Evolutionary conservation across 331 rosid species (phyloP), one percentile per base, ranked within the genome.

Genomic region (Quercus tomentella): DNA sequence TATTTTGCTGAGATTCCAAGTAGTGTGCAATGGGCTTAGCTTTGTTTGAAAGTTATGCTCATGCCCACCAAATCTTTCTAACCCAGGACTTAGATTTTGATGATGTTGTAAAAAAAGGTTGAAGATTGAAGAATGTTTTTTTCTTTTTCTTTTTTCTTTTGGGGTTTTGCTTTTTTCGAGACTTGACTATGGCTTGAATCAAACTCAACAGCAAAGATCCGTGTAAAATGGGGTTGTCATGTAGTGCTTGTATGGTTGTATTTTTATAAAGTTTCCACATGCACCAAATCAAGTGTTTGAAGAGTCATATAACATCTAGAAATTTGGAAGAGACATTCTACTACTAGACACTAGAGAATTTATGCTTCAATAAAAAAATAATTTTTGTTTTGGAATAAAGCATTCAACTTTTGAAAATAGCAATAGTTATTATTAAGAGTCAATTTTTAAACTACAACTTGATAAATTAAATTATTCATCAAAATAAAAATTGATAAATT

Each of bases 11-110:
- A 70, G 25, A 30, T 21, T 54, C 52, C 57, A 68, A 56, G 6
- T 25, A 25, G n/a, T 33, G n/a, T 26, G 31, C 45, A 30, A 11
- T 75, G 70, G 15, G 58, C 12, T 10, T 77, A 18, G 33, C 85
- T 82, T 82, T 21, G 45, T 7, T 18, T n/a, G 51, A 28, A 86
- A 80, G 87, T 60, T 56, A 80, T 84, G 80, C 86, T 79, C 35
- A 17, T 41, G 45, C 57, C 72, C 77, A 56, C 86, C 73, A 33
- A 25, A 72, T 70, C 68, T 70, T 61, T 45, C 76, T 74, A 62
- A 68, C 68, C 28, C 4, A 25, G 75, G 35, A 37, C 37, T 66
- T 33, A 23, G 26, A 14, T 52, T 71, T 49, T 17, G 61, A 69
- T 52, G 37, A 5, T 14, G 54, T 14, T 23, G 43, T 6, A 57